Conservation (phyloP, 2,329 filamentous ascomycete species). For the Podosphaera fusca region DNA sequence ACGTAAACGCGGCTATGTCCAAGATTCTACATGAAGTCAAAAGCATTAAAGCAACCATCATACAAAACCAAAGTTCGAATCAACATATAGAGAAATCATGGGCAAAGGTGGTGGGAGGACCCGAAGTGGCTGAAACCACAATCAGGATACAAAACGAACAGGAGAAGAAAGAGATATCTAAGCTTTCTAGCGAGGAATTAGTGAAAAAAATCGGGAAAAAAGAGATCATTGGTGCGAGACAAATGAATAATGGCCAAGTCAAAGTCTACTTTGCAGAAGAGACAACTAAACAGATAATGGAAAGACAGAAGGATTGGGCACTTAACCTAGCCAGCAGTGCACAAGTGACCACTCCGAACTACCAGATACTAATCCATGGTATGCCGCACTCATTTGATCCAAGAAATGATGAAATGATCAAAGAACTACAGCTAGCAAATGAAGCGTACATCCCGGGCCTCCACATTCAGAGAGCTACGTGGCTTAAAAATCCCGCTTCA, state of each 20-base stretch:
- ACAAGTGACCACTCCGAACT: background rate
- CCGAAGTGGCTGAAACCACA: background rate
- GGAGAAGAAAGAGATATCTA: background rate
- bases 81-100: too few relatives aligned
- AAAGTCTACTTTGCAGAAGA: background rate
- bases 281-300: background rate
- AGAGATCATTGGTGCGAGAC: too few relatives aligned
- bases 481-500: background rate
- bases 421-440: background rate
- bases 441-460: background rate
- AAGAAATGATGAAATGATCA: background rate
- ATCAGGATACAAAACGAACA: background rate
- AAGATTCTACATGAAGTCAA: too few relatives aligned
- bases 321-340: background rate
- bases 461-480: background rate
- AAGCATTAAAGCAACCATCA: too few relatives aligned
- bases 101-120: too few relatives aligned
- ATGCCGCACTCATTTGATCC: background rate
- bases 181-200: slow-evolving; percentile 1
- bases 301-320: background rate
- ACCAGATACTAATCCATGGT: background rate
- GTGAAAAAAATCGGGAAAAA: background rate
- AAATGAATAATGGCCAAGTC: background rate
- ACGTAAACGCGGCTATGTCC: too few relatives aligned
- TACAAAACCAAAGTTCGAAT: too few relatives aligned